Conservation (phyloP, 2,329 filamentous ascomycete genomes). For the Mycogone perniciosa region DNA sequence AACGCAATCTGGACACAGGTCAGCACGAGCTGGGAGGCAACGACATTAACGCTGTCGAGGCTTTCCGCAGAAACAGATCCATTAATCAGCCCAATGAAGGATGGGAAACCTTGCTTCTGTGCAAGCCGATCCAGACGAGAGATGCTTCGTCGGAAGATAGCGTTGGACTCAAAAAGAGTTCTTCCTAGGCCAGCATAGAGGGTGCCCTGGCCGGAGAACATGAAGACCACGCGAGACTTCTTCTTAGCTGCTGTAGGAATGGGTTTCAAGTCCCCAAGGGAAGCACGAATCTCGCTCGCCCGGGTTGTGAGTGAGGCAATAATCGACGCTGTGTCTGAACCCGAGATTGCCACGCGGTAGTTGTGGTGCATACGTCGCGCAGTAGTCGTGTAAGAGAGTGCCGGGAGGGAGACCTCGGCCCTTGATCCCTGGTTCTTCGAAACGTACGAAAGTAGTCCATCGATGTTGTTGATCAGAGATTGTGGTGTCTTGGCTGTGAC, state of each 20-base stretch:
- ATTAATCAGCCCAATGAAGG: conserved; percentile 33
- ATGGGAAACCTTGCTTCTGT: conserved; percentile 47
- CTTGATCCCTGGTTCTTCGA: too few species aligned
- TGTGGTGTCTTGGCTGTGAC: conserved; percentile 8
- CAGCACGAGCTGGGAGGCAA: background rate
- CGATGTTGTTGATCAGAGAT: background rate
- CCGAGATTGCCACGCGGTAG: conserved; percentile 48
- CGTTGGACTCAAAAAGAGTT: conserved; percentile 40
- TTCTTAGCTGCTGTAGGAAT: background rate
- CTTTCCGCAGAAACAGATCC: too few species aligned
- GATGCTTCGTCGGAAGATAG: conserved; percentile 44
- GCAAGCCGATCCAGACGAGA: conserved; percentile 52
- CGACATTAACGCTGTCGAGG: background rate
- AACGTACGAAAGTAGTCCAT: too few species aligned
- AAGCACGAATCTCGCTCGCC: background rate
- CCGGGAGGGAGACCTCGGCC: too few species aligned
- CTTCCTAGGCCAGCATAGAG: conserved; percentile 45
- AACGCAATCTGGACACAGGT: conserved; percentile 50
- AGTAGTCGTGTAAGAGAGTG: conserved; percentile 55
- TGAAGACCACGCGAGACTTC: conserved; percentile 32
- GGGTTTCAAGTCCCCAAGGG: background rate
- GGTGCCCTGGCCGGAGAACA: conserved; percentile 53
- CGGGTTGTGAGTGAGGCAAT: conserved; percentile 11
- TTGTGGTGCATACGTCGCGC: conserved; percentile 50
- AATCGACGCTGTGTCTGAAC: conserved; percentile 21